phyloP scores from a whole-genome alignment of 495 filamentous ascomycete genomes.

The Glonium stellatum region DNA sequence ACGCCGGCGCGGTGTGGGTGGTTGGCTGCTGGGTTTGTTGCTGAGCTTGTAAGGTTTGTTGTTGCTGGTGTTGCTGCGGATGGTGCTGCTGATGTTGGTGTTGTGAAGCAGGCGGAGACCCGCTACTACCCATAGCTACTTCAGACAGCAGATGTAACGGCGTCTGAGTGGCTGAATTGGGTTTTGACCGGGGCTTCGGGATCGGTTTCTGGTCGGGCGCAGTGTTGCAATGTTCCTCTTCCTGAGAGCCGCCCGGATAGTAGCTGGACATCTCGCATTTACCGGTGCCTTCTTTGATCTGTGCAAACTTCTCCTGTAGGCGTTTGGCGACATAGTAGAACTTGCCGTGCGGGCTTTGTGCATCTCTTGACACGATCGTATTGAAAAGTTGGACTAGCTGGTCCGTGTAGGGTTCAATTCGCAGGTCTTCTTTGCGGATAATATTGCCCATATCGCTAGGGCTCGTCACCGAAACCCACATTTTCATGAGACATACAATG shows the following conservation, averaged over 20 bases:
- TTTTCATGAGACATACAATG: constrained; percentile 78
- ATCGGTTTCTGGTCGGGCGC: not conserved
- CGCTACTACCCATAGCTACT: constrained; percentile 27
- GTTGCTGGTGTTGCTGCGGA: constrained; percentile 4
- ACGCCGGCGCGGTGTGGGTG: constrained; percentile 1
- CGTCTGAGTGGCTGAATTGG: constrained; percentile 18
- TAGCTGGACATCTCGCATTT: not conserved
- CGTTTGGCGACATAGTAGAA: constrained; percentile 70
- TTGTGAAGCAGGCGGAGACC: constrained; percentile 9
- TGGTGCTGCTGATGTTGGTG: not conserved
- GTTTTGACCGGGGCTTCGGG: constrained; percentile 5
- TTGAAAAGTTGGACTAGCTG: constrained; percentile 59
- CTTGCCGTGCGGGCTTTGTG: constrained; percentile 63
- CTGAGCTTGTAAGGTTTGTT: constrained; percentile 5
- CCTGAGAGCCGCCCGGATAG: not conserved
- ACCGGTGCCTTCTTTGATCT: constrained; percentile 24
- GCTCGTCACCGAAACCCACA: constrained; percentile 69
- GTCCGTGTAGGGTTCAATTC: constrained; percentile 68
- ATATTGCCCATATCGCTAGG: constrained; percentile 67
- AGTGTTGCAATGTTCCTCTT: constrained; percentile 1
- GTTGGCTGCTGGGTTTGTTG: constrained; percentile 7
- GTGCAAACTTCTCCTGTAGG: constrained; percentile 62
- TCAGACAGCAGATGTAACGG: constrained; percentile 30
- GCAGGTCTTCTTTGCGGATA: constrained; percentile 65
- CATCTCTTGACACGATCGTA: constrained; percentile 54